Base-by-base conservation (phyloP, 2,329 filamentous ascomycete species). In the Exophiala xenobiotica region DNA sequence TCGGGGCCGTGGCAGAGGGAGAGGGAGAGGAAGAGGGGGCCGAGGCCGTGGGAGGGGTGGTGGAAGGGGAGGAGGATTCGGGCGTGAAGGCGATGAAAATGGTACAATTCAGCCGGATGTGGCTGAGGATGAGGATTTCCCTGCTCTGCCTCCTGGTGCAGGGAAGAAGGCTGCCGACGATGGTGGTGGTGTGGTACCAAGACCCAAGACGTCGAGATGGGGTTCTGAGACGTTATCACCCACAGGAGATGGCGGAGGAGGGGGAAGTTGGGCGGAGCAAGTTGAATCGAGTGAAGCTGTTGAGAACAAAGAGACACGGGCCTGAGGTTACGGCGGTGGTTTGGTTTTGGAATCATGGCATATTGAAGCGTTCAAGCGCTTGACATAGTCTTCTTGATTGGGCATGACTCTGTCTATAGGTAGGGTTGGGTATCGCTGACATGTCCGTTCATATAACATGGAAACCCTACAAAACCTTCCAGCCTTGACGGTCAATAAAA, bases 201-300 rank as follows among this genome's bases (percentile, higher is more conserved):
- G n/a, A 38, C 46, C 44, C 4, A 43, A n/a, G 2, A 44, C 51
- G 42, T 33, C 20, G 14, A 46, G 44, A 24, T 45, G 43, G 46
- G 46, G 46, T 24, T 48, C 52, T 2, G 54, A 31, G 18, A 4
- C 38, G 12, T 40, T 40, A 40, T 16, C 26, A 4, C 26, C 27
- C 48, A 19, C 42, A 20, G 40, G 26, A n/a, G 41, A 24, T n/a
- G 52, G 40, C 8, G 49, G 39, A 2, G 58, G 43, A 12, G 58
- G 54, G 6, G 59, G 58, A 4, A 61, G 54, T 31, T 64, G 63
- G 63, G 63, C 63, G 9, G 63, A 64, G 33, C 55, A 57, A 27
- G 58, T 63, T 38, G 60, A 62, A 20, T 54, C 56, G 19, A 57
- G 51, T 35, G 58, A 57, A 38, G 45, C 54, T n/a, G 49, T 35